These are phyloP conservation scores for Claviceps digitariae DNA, from an alignment of 2,329 filamentous ascomycete species.

Conservation along the genomic window DNA sequence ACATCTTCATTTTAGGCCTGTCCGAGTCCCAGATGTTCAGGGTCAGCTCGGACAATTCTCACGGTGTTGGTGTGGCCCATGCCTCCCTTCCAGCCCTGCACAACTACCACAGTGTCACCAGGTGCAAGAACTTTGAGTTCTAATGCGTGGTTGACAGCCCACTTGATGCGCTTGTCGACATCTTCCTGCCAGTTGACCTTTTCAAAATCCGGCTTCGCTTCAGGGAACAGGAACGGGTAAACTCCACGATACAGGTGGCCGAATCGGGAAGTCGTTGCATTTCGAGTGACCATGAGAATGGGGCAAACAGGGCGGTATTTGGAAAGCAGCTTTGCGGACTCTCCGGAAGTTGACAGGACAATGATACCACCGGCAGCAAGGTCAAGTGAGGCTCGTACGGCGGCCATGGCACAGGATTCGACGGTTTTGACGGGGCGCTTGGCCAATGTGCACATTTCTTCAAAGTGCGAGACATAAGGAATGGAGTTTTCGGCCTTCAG, in stretches of 20 bases:
- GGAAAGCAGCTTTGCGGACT: conserved; percentile 86
- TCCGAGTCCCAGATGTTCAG: conserved; percentile 43
- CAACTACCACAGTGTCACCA: conserved; percentile 66
- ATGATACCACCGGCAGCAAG: conserved; percentile 94
- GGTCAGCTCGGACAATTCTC: conserved; percentile 48
- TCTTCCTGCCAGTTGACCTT: conserved; percentile 96
- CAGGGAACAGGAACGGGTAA: conserved; percentile 90
- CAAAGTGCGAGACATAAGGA: conserved; percentile 91
- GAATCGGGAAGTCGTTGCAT: conserved; percentile 70
- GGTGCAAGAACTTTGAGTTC: conserved; percentile 62
- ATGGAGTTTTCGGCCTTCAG: conserved; percentile 94
- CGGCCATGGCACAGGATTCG: conserved; percentile 94
- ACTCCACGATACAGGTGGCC: conserved; percentile 94
- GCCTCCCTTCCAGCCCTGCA: conserved; percentile 84
- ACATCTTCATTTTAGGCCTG: conserved; percentile 14
- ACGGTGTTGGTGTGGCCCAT: conserved; percentile 85
- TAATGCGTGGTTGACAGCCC: conserved; percentile 81
- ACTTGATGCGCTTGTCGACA: conserved; percentile 93
- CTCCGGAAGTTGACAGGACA: conserved; percentile 88
- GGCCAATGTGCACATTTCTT: conserved; percentile 78
- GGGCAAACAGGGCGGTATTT: conserved; percentile 99
- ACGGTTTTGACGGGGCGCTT: conserved; percentile 74
- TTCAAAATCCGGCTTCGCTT: conserved; percentile 88
- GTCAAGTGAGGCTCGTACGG: conserved; percentile 88
- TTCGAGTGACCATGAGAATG: conserved; percentile 98